Evolutionary conservation across 768 basidiomycete species (phyloP), one percentile per base, ranked within the genome.

Genomic region (Naganishia vaughanmartiniae): DNA sequence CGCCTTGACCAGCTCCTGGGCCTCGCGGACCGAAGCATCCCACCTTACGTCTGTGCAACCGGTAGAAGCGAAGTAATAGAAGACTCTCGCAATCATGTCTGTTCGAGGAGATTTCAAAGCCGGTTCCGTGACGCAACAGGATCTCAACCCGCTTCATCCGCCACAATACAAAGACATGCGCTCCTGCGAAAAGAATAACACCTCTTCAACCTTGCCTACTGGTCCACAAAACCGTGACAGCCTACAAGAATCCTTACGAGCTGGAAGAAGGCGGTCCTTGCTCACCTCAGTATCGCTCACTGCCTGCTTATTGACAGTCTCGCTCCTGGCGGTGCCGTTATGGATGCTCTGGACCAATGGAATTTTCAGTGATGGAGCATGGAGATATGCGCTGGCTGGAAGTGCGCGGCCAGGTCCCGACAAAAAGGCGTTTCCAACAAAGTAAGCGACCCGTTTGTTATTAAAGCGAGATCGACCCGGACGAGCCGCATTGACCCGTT

Each of bases 341-440:
- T 45, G 39, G 19, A 26, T 70, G 11, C 58, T 70, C 14, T 63
- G 39, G 45, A 31, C 51, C 26, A 54, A 54, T 12, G 69, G 69
- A 9, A 11, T 45, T 3, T 65, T 70, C 31, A 60, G 30, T 39
- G 34, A 70, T 21, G 69, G 69, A 26, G 1, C 57, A 26, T 34
- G 60, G 34, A 58, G 55, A n/a, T 15, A 26, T 36, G 69, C 60
- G 17, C 65, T 70, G 69, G 19, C 21, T 14, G 24, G 42, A n/a
- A 26, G 12, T 9, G 9, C 33, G 19, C 30, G 33, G 28, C 51
- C 34, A 17, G 60, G 45, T 31, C 55, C 65, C 2, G 72, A 76
- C 67, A 71, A 54, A 34, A 73, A 73, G n/a, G 73, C 73, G 17
- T 80, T 80, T 66, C 79, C 79, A 0, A 78, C 78, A 15, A 57